Evolutionary conservation across 257 asterid species (phyloP), one percentile per base, ranked within the genome.

Genomic region (Primulina huaijiensis): DNA sequence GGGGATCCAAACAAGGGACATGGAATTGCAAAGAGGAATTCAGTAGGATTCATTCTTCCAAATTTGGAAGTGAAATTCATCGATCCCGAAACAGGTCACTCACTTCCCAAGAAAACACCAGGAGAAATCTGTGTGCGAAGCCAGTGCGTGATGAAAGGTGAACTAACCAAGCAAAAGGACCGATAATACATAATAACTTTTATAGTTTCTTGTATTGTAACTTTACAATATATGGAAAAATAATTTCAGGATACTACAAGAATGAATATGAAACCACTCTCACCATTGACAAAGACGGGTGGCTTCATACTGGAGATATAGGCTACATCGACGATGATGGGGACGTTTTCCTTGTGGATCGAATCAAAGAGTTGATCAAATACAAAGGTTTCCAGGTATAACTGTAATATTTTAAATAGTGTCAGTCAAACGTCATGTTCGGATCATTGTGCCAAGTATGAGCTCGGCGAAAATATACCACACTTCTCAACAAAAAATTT

Each of bases 301-400:
- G 89, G 89, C 89, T 84, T 60, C 89, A 79, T 67, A 81, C 86
- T 3, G 86, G 89, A 23, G 89, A 84, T 58, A 76, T 84, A 60
- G 89, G 89, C 64, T 81, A 81, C 80, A 84, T 81, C 7, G 89
- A 84, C 31, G 85, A 81, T 17, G 86, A 79, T 29, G 86, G 89
- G 11, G 85, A 84, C 56, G 65, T 81, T 69, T 84, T 84, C 65
- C 75, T 84, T 1, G 86, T 81, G n/a, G 89, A 84, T 69, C 85
- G 85, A 46, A 84, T 84, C 77, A 79, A 79, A 75, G 89, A 84
- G 38, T 65, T 81, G 59, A 79, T 84, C 78, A 84, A 84, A 79
- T 79, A 65, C 77, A 82, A 84, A 71, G 85, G 85, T 9, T 84
- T 84, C 74, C 85, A 84, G 68, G 83, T 82, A 40, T 4, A 9